Evolutionary conservation across 768 basidiomycete species (phyloP).

Genomic region (Suillus discolor): DNA sequence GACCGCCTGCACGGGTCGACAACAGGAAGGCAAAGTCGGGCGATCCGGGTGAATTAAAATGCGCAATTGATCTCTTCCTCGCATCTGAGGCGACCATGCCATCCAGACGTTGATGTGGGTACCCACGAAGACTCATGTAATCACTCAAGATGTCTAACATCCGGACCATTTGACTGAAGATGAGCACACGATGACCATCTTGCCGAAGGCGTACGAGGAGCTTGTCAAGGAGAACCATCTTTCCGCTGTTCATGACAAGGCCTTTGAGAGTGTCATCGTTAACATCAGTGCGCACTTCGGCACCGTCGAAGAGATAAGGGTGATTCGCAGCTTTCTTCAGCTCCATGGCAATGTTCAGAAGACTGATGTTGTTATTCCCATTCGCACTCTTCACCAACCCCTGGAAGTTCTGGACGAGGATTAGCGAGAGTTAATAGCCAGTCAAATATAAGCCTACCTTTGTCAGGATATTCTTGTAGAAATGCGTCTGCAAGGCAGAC

Average conservation of each 20-base stretch:
- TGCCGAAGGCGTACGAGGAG: slow-evolving; percentile 85
- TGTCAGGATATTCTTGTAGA: slow-evolving; percentile 98
- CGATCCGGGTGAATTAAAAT: slow-evolving; percentile 92
- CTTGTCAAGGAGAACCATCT: slow-evolving; percentile 98
- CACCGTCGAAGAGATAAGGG: slow-evolving; percentile 97
- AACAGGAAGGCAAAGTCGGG: slow-evolving; percentile 97
- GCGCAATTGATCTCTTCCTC: slow-evolving; percentile 94
- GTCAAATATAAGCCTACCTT: slow-evolving; percentile 51
- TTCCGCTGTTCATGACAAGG: slow-evolving; percentile 98
- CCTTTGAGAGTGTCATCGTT: slow-evolving; percentile 88
- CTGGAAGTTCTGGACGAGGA: slow-evolving; percentile 74
- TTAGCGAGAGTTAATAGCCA: slow-evolving; percentile 8
- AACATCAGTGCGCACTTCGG: slow-evolving; percentile 64
- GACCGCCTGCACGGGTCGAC: slow-evolving; percentile 94
- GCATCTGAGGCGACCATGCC: slow-evolving; percentile 93
- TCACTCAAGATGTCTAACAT: slow-evolving; percentile 99
- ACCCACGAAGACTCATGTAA: slow-evolving; percentile 89
- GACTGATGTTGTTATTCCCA: slow-evolving; percentile 87
- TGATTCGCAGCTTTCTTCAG: slow-evolving; percentile 99
- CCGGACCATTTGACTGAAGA: slow-evolving; percentile 99
- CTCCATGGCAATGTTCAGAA: slow-evolving; percentile 99
- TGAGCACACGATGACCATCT: slow-evolving; percentile 95
- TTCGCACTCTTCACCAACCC: slow-evolving; percentile 89
- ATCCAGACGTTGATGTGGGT: slow-evolving; percentile 92
- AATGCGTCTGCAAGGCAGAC: slow-evolving; percentile 94